Percentiles rank a stretch among this genome's conserved stretches.
These are phyloP conservation scores for Eucalyptus coolabah DNA, from an alignment of 345 rosid species.

Conservation along the genomic window DNA sequence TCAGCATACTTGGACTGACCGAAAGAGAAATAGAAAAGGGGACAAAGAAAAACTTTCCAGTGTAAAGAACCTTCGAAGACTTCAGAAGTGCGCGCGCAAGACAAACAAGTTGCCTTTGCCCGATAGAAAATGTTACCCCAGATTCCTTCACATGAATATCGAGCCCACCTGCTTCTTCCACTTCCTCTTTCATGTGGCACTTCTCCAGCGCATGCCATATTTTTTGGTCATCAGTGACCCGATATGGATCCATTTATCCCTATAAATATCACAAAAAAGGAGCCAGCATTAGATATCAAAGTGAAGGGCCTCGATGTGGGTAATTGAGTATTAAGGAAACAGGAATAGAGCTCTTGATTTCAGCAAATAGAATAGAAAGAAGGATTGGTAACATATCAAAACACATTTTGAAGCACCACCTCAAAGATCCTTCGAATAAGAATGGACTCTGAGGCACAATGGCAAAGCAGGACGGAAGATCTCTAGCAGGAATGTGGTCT, in stretches of 20 bases:
- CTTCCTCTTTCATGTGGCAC: conserved; percentile 76
- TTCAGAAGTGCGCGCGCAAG: conserved; percentile 85
- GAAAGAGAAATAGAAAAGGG: background rate
- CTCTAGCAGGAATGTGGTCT: conserved; percentile 50
- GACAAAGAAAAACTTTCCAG: background rate
- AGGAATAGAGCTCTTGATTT: background rate
- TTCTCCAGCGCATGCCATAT: conserved; percentile 63
- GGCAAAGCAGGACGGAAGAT: conserved; percentile 59
- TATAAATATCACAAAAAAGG: background rate
- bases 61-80: conserved; percentile 43
- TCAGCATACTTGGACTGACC: background rate
- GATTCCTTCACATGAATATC: conserved; percentile 48
- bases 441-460: conserved; percentile 93
- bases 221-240: conserved; percentile 28
- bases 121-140: conserved; percentile 67
- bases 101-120: conserved; percentile 91
- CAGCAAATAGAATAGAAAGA: too few relatives aligned
- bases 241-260: conserved; percentile 88
- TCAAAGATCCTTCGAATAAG: conserved; percentile 74
- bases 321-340: background rate
- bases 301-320: background rate
- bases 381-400: background rate
- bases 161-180: conserved; percentile 70
- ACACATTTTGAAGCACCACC: conserved; percentile 14
- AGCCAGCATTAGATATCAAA: background rate